Evolutionary conservation across 192 early-diverging fungal genomes (phyloP), one percentile per base, ranked within the genome.

Genomic region (Coemansia sp.): DNA sequence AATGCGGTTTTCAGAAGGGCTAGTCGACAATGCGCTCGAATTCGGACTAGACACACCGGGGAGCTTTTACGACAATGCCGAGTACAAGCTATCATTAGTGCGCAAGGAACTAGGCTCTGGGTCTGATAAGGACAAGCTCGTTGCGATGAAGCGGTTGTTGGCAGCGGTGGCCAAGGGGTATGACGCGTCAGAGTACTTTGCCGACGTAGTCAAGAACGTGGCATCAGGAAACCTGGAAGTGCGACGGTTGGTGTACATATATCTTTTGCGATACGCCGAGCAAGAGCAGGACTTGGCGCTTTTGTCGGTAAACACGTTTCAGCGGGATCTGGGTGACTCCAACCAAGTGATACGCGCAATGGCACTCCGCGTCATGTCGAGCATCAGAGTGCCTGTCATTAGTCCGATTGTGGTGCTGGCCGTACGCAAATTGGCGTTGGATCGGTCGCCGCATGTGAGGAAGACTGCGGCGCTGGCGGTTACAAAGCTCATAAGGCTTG

Each of bases 141-240:
- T 92, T 75, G 97, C 90, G 15, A 77, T 99, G 74, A 97, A 96
- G 85, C 87, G 94, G 60, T 84, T 98, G 40, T 88, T 99, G 74
- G 95, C 95, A 43, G 91, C 95, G 83, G 93, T 97, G 38, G 94
- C 93, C 20, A 95, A 94, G 82, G 95, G 95, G 22, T 88, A 90
- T 22, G 91, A 97, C 77, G 95, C 95, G 16, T 93, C 93, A 10
- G 90, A 92, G 78, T 95, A 93, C 79, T 98, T 95, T 71, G 90
- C 93, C 38, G 92, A 95, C 68, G 97, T 99, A 16, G 96, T 99
- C 65, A 99, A 98, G 80, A 98, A 97, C 78, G 98, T 99, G 0
- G 95, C 95, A 0, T 93, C 95, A 11, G 87, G 86, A 8, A 94
- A 92, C 63, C 85, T 97, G 66, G 94, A 96, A 68, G 88, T 98